A percentile compares a stretch with the other conserved stretches of the same genome.
Evolutionary conservation across 2,329 filamentous ascomycete species (phyloP).

Genomic region (Sarocladium brachiariae): DNA sequence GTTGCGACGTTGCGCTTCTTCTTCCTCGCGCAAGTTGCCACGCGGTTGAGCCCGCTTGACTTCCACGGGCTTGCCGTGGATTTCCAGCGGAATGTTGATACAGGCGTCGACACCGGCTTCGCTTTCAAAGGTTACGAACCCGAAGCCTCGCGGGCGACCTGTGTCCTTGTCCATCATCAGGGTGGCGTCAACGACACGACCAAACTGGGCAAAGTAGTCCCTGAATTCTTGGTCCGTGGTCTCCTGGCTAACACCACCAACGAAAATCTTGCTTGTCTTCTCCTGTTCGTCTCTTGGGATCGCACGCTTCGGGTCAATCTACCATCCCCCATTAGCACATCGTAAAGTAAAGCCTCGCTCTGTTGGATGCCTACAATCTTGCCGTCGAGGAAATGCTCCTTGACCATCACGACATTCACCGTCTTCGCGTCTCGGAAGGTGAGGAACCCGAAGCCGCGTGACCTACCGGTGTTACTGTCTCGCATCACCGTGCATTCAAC

Average conservation of each 20-base stretch:
- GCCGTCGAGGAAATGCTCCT: constrained; percentile 95
- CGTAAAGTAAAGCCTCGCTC: background rate
- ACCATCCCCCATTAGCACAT: constrained; percentile 16
- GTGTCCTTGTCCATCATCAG: constrained; percentile 99
- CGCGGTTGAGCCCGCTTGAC: constrained; percentile 97
- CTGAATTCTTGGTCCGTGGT: constrained; percentile 95
- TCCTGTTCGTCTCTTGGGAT: constrained; percentile 98
- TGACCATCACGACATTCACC: constrained; percentile 99
- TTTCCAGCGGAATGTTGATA: constrained; percentile 76
- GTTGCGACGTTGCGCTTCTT: constrained; percentile 59
- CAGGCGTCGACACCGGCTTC: constrained; percentile 92
- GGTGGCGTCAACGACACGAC: constrained; percentile 91
- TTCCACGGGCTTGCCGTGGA: constrained; percentile 93
- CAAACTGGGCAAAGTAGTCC: constrained; percentile 94
- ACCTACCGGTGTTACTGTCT: constrained; percentile 87
- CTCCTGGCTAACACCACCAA: constrained; percentile 94
- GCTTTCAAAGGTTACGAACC: constrained; percentile 96
- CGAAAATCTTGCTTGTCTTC: constrained; percentile 97
- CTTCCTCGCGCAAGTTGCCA: constrained; percentile 88
- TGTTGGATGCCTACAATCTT: constrained; percentile 71
- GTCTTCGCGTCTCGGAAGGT: constrained; percentile 98
- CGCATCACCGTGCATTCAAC: constrained; percentile 99
- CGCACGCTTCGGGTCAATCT: constrained; percentile 97
- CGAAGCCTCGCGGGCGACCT: constrained; percentile 90
- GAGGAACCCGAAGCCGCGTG: constrained; percentile 92